These are phyloP conservation scores for Dalbergia cochinchinensis DNA, from an alignment of 306 rosid species.

Conservation along the genomic window DNA sequence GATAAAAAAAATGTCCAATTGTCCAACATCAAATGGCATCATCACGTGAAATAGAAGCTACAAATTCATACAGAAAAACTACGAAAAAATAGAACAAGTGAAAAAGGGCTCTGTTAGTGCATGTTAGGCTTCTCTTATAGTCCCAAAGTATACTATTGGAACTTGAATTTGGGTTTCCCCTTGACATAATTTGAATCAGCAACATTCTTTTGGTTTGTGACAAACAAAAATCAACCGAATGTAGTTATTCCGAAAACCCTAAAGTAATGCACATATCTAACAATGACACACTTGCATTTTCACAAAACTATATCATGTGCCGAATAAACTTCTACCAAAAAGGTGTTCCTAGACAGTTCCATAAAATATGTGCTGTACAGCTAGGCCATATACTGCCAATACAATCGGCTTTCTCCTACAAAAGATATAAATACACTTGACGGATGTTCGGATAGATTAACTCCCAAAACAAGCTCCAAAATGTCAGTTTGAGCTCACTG, in stretches of 20 bases:
- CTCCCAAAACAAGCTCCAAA: slow-evolving; percentile 33
- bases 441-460: not conserved
- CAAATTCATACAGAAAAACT: not conserved
- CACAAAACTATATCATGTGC: slow-evolving; percentile 24
- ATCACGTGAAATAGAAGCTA: not conserved
- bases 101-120: not conserved
- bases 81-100: not conserved
- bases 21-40: not conserved
- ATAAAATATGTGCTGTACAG: slow-evolving; percentile 47
- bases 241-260: slow-evolving; percentile 6
- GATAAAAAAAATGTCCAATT: no score
- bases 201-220: not conserved
- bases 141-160: not conserved
- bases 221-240: not conserved
- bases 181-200: not conserved
- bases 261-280: slow-evolving; percentile 26
- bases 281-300: slow-evolving; percentile 20
- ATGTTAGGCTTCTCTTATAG: not conserved
- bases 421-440: not conserved
- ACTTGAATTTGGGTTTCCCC: slow-evolving; percentile 11
- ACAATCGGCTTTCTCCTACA: slow-evolving; percentile 2
- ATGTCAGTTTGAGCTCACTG: slow-evolving; percentile 36
- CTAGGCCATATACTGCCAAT: slow-evolving; percentile 28
- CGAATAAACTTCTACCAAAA: slow-evolving; percentile 25
- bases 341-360: slow-evolving; percentile 14